A percentile compares a stretch with the other conserved stretches of the same genome.
phyloP scores from a whole-genome alignment of 2,329 filamentous ascomycete genomes.

The Stemphylium lycopersici region DNA sequence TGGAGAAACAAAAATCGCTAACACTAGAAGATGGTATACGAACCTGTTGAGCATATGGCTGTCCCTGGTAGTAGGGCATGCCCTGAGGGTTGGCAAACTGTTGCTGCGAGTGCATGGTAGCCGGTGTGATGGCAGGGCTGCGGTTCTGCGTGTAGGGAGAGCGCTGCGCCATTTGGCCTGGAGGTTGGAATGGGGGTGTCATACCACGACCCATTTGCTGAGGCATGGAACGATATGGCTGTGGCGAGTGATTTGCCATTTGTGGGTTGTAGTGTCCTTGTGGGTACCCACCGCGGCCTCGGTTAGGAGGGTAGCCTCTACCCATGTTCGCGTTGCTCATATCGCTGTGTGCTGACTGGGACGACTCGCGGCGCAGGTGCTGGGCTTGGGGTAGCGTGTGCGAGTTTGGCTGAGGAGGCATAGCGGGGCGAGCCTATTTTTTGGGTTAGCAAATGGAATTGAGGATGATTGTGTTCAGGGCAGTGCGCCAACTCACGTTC shows the following conservation, averaged over 20 bases:
- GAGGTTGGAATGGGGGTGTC: slow-evolving; percentile 58
- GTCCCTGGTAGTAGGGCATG: slow-evolving; percentile 68
- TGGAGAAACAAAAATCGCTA: slow-evolving; percentile 19
- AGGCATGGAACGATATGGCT: slow-evolving; percentile 59
- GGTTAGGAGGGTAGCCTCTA: slow-evolving; percentile 49
- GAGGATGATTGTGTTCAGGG: neutral
- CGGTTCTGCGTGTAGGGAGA: slow-evolving; percentile 63
- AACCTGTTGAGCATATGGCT: slow-evolving; percentile 67
- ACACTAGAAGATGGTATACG: slow-evolving; percentile 57
- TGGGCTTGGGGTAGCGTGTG: slow-evolving; percentile 64
- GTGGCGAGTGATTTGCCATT: slow-evolving; percentile 55
- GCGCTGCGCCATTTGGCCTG: slow-evolving; percentile 62
- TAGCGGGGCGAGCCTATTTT: slow-evolving; percentile 70
- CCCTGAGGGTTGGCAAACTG: slow-evolving; percentile 57
- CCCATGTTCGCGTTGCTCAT: slow-evolving; percentile 65
- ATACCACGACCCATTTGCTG: slow-evolving; percentile 59
- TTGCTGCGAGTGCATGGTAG: slow-evolving; percentile 70
- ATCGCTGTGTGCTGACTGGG: slow-evolving; percentile 80
- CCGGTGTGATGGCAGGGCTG: slow-evolving; percentile 63
- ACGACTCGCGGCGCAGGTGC: slow-evolving; percentile 85
- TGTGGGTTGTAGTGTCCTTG: slow-evolving; percentile 57
- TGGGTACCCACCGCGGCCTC: slow-evolving; percentile 56
- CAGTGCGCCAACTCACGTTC: slow-evolving; percentile 65
- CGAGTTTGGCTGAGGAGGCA: slow-evolving; percentile 55
- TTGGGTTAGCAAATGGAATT: slow-evolving; percentile 19